Evolutionary conservation across 495 filamentous ascomycete genomes (phyloP).

Genomic region (Penicillium crystallinum): DNA sequence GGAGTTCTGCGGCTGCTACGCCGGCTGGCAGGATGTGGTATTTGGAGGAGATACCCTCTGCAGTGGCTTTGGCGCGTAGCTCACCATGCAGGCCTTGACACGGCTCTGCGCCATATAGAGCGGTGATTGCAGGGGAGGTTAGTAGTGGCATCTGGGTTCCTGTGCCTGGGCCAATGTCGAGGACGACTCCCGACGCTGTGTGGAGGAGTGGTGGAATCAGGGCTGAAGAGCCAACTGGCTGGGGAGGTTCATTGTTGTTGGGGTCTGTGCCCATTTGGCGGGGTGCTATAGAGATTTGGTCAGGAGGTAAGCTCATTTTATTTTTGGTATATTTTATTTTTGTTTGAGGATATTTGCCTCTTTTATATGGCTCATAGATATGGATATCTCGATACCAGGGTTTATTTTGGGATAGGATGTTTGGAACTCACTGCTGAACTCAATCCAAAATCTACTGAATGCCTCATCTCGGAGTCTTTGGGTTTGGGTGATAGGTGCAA

Average conservation of each 20-base stretch:
- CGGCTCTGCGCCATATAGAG: constrained; percentile 66
- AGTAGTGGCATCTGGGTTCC: constrained; percentile 45
- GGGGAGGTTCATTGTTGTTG: background rate
- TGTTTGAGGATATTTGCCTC: background rate
- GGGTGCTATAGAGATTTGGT: constrained; percentile 2
- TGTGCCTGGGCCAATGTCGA: constrained; percentile 49
- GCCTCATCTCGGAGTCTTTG: constrained; percentile 36
- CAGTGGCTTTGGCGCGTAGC: constrained; percentile 41
- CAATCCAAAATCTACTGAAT: constrained; percentile 42
- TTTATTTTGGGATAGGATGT: no score
- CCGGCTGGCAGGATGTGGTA: constrained; percentile 63
- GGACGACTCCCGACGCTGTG: constrained; percentile 34
- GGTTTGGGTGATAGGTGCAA: constrained; percentile 34
- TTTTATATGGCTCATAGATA: background rate
- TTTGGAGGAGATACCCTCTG: constrained; percentile 48
- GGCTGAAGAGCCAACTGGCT: constrained; percentile 23
- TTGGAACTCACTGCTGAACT: constrained; percentile 31
- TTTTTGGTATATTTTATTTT: background rate
- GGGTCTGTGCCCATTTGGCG: constrained; percentile 8
- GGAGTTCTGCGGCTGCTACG: constrained; percentile 48
- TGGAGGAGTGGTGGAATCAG: constrained; percentile 38
- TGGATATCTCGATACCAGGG: no score
- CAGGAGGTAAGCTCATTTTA: background rate
- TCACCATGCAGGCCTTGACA: constrained; percentile 50
- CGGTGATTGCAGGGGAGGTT: constrained; percentile 40